A percentile compares a stretch with the other conserved stretches of the same genome.
These are phyloP conservation scores for Xylariaceae sp. DNA, from an alignment of 2,329 filamentous ascomycete genomes.

Conservation along the genomic window DNA sequence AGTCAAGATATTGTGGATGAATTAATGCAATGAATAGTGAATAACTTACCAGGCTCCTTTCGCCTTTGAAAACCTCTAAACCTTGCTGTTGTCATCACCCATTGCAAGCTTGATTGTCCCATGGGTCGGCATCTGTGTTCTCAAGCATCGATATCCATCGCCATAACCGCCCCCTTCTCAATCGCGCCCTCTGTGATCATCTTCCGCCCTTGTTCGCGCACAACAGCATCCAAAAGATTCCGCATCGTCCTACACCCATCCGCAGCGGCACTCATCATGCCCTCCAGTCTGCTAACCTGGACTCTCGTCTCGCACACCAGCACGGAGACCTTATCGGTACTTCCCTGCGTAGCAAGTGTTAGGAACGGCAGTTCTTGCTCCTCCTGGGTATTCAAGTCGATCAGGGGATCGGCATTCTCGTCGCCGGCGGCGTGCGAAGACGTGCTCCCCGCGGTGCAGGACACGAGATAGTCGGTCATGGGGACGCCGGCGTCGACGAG, in stretches of 20 bases:
- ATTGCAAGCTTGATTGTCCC: background rate
- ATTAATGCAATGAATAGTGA: constrained; percentile 3
- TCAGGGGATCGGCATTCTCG: constrained; percentile 68
- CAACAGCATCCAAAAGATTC: constrained; percentile 73
- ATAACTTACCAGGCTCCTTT: background rate
- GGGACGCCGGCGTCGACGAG: constrained; percentile 93
- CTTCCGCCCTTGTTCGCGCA: constrained; percentile 65
- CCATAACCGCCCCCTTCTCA: constrained; percentile 45
- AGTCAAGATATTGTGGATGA: too few species aligned
- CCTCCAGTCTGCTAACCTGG: constrained; percentile 77
- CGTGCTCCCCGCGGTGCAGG: constrained; percentile 81
- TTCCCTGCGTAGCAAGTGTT: constrained; percentile 77
- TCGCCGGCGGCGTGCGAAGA: constrained; percentile 62
- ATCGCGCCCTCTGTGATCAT: constrained; percentile 57
- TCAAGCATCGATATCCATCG: constrained; percentile 46
- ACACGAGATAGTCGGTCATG: constrained; percentile 87
- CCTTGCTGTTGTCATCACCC: background rate
- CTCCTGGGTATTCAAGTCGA: constrained; percentile 76
- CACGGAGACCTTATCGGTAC: constrained; percentile 70
- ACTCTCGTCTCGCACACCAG: constrained; percentile 84
- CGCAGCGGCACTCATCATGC: constrained; percentile 87
- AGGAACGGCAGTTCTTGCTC: constrained; percentile 86
- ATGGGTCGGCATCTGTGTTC: background rate
- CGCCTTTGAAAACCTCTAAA: constrained; percentile 11
- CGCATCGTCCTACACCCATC: constrained; percentile 88